phyloP scores from a whole-genome alignment of 176 grass and related monocot genomes.

The Pontederia crassipes region DNA sequence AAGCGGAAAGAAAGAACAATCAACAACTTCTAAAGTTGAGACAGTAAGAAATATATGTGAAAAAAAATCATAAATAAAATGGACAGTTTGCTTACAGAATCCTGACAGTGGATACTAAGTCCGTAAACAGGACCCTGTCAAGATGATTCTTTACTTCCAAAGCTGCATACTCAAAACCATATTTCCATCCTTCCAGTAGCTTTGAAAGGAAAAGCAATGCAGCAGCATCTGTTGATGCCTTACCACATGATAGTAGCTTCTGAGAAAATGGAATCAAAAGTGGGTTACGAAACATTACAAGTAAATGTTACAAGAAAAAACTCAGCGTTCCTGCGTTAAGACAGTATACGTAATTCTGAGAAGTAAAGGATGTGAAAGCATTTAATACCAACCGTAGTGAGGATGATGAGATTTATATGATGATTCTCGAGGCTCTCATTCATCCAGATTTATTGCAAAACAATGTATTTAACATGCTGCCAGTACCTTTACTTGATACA shows the following conservation, averaged over 20 bases:
- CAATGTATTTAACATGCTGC: too few relatives aligned
- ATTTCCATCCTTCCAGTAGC: conserved; percentile 54
- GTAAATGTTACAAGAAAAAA: too few relatives aligned
- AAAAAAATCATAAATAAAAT: conserved; percentile 9
- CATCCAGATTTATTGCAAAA: too few relatives aligned
- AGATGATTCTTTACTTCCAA: conserved; percentile 81
- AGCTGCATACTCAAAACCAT: conserved; percentile 78
- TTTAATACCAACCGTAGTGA: too few relatives aligned
- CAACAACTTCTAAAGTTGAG: conserved; percentile 3
- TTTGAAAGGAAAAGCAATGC: conserved; percentile 63
- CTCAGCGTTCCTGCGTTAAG: too few relatives aligned
- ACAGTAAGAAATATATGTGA: neutral
- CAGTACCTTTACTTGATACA: too few relatives aligned
- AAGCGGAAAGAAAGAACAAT: conserved; percentile 16
- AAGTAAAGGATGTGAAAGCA: too few relatives aligned
- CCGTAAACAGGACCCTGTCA: conserved; percentile 54
- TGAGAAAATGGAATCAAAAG: conserved; percentile 29
- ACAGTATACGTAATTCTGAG: too few relatives aligned
- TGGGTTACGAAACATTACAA: too few relatives aligned
- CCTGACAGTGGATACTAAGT: conserved; percentile 66
- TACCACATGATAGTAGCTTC: conserved; percentile 72
- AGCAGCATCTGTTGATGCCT: conserved; percentile 34
- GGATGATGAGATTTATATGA: too few relatives aligned
- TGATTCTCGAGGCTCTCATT: too few relatives aligned
- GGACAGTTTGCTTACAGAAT: conserved; percentile 51